Percentiles rank a stretch among this genome's conserved stretches.
Conservation (phyloP, 2,329 filamentous ascomycete genomes). For the Trichocomaceae sp. region DNA sequence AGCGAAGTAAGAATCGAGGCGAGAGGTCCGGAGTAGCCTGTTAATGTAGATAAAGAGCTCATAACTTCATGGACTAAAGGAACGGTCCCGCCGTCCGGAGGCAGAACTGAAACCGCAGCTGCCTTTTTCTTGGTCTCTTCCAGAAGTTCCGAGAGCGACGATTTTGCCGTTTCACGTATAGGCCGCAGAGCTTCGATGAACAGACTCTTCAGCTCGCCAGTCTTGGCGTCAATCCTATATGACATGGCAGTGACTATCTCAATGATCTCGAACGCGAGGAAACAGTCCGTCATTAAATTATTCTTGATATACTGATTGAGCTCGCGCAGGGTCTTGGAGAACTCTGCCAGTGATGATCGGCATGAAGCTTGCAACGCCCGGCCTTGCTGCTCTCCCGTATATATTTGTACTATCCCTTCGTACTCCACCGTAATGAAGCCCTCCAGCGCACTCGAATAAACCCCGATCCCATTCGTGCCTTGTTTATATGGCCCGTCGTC, state of each 20-base stretch:
- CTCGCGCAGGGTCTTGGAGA: constrained; percentile 78
- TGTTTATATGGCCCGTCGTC: constrained; percentile 77
- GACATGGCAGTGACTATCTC: constrained; percentile 80
- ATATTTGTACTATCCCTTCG: constrained; percentile 82
- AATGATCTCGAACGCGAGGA: constrained; percentile 88
- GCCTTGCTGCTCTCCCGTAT: constrained; percentile 77
- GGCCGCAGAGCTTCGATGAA: constrained; percentile 83
- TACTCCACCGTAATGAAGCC: constrained; percentile 83
- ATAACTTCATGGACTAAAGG: constrained; percentile 78
- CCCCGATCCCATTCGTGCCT: constrained; percentile 84
- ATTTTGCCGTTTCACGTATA: constrained; percentile 83
- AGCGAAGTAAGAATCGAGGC: constrained; percentile 86
- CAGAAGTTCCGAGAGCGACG: constrained; percentile 72
- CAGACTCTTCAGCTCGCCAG: constrained; percentile 75
- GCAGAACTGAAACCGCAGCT: constrained; percentile 58
- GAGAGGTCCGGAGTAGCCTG: constrained; percentile 76
- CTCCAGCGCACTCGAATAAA: constrained; percentile 81
- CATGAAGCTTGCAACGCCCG: constrained; percentile 72
- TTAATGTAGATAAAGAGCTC: constrained; percentile 78
- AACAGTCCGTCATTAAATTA: constrained; percentile 86
- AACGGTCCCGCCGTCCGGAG: constrained; percentile 69
- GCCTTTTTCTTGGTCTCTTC: constrained; percentile 74
- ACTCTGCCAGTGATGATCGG: constrained; percentile 68
- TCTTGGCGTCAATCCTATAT: constrained; percentile 70
- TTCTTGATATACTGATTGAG: constrained; percentile 83